These are phyloP conservation scores for Hibiscus tridactylites DNA, from an alignment of 345 rosid genomes.

Conservation along the genomic window DNA sequence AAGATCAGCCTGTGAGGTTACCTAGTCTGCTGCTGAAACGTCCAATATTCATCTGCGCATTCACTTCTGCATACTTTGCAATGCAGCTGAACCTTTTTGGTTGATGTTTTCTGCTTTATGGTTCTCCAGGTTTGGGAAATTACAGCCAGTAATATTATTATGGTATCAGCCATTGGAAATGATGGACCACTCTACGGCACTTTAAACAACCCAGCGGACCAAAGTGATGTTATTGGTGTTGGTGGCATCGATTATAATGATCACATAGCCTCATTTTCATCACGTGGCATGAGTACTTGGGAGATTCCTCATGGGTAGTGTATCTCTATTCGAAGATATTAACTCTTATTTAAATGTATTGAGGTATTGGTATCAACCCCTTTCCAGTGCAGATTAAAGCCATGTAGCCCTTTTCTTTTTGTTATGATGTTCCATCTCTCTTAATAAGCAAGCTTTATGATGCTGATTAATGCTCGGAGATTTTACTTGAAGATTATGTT, in stretches of 20 bases:
- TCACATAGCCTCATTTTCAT: conserved; percentile 96
- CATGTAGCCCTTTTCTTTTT: neutral
- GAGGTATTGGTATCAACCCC: neutral
- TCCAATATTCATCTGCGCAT: neutral
- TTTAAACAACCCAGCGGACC: conserved; percentile 97
- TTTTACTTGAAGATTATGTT: conserved; percentile 2
- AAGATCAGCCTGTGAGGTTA: neutral
- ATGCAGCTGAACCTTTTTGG: conserved; percentile 8
- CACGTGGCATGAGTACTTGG: conserved; percentile 99
- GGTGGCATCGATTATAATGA: conserved; percentile 97
- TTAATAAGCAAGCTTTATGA: neutral
- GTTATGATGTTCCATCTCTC: neutral
- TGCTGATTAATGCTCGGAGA: neutral
- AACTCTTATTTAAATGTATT: neutral
- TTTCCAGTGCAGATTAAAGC: neutral
- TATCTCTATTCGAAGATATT: conserved; percentile 12
- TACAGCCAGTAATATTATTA: conserved; percentile 91
- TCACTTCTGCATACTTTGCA: neutral
- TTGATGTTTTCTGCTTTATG: conserved; percentile 8
- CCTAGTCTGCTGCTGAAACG: neutral
- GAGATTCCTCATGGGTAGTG: conserved; percentile 97
- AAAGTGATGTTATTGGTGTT: conserved; percentile 96
- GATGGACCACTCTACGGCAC: conserved; percentile 99
- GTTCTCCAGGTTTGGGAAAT: conserved; percentile 91
- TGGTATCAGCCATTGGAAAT: conserved; percentile 99